Percentiles rank a stretch among this genome's conserved stretches.
phyloP scores from a whole-genome alignment of 2,329 filamentous ascomycete species.

The Cercospora zeina region DNA sequence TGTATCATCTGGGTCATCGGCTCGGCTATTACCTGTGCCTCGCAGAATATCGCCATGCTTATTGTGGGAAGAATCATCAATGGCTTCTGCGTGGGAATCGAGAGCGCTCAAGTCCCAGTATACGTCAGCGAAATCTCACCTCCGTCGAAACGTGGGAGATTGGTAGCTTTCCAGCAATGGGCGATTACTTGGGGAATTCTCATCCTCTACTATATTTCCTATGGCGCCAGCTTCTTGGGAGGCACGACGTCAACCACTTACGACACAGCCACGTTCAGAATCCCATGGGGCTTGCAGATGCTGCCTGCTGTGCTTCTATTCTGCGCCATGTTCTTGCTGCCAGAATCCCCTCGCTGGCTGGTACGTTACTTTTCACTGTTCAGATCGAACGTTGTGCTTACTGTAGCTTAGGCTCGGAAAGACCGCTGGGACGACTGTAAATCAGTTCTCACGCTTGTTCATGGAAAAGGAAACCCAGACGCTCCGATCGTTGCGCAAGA shows the following conservation, averaged over 20 bases:
- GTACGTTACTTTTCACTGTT: conserved; percentile 20
- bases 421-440: conserved; percentile 64
- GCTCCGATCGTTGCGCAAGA: conserved; percentile 64
- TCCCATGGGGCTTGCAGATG: conserved; percentile 51
- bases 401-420: conserved; percentile 12
- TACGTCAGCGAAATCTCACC: conserved; percentile 69
- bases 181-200: conserved; percentile 64
- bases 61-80: conserved; percentile 70
- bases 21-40: conserved; percentile 61
- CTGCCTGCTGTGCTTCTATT: conserved; percentile 51
- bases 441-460: conserved; percentile 61
- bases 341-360: conserved; percentile 67
- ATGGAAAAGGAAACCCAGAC: conserved; percentile 51
- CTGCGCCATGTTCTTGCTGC: conserved; percentile 56
- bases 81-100: conserved; percentile 72
- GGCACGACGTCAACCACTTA: conserved; percentile 46
- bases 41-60: conserved; percentile 69
- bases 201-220: conserved; percentile 50
- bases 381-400: neutral
- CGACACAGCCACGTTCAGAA: conserved; percentile 52
- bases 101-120: conserved; percentile 67
- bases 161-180: conserved; percentile 73
- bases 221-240: conserved; percentile 63
- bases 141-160: conserved; percentile 58
- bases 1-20: conserved; percentile 55